Base-by-base conservation (phyloP, 1,284 basidiomycete species). In the Xerocomus subilludens region DNA sequence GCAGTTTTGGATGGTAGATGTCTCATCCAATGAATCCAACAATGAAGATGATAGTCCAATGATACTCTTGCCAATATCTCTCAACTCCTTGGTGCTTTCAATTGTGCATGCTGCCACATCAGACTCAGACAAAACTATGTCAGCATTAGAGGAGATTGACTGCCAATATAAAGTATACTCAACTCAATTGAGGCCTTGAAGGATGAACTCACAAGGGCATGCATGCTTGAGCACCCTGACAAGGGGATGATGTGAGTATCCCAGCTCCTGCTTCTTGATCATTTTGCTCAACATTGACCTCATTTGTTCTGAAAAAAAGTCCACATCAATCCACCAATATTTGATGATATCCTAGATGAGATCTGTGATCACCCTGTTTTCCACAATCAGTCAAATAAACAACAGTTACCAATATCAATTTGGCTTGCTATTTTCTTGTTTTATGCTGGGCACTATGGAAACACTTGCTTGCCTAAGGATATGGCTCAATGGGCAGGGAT, bases 261-360 rank as follows among this genome's bases (percentile, higher is more conserved):
- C 35, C 59, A 62, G 21, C 36, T 62, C n/a, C n/a, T 23, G 23
- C 62, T 47, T 9, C 62, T 63, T 33, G 62, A 16, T 20, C 62
- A 63, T 30, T 45, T 30, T 47, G 42, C 42, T 6, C 7, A 47
- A 23, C 30, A 63, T 25, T 9, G 21, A 33, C 62, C 62, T 16
- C 42, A 63, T 47, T 20, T 45, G 13, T 63, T 33, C 30, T 23
- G 23, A 8, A 62, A 47, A 32, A 63, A 63, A 18, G 38, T 63
- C n/a, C 16, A 23, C 16, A 23, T 49, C 23, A 13, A 47, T 32
- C 62, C 42, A 13, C 20, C 11, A 3, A 51, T 68, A 13, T 68
- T 68, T 30, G 32, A 53, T 32, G 51, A 69, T 49, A 66, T 66
- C 51, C 51, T 66, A 16, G 51, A 66, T 42, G 8, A 30, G n/a